Conservation (phyloP, 768 basidiomycete species). For the Austroboletus eburneus region DNA sequence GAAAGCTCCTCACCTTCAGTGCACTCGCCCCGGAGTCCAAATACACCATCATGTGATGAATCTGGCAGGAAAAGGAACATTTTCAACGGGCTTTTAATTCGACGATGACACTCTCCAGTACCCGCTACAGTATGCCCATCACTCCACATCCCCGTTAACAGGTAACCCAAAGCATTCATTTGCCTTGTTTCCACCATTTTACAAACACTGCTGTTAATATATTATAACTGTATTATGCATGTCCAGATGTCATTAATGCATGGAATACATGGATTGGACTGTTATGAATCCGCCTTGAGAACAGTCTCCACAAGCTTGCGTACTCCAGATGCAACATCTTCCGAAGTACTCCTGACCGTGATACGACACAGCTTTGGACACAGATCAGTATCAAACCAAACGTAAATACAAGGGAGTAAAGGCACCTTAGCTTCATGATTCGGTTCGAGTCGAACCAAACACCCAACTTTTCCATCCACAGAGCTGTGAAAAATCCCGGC, state of each 20-base stretch:
- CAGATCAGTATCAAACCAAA: neutral
- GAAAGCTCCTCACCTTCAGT: slow-evolving; percentile 7
- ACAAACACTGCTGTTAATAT: slow-evolving; percentile 9
- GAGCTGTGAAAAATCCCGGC: slow-evolving; percentile 97
- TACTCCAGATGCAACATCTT: slow-evolving; percentile 75
- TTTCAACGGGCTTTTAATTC: slow-evolving; percentile 37
- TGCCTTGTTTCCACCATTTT: slow-evolving; percentile 5
- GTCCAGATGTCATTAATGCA: slow-evolving; percentile 12
- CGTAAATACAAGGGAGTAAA: neutral
- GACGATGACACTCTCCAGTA: slow-evolving; percentile 28
- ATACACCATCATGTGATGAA: slow-evolving; percentile 18
- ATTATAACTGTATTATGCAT: slow-evolving; percentile 26
- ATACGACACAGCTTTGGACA: slow-evolving; percentile 74
- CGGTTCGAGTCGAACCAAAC: slow-evolving; percentile 88
- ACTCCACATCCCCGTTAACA: neutral
- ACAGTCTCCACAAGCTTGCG: slow-evolving; percentile 46
- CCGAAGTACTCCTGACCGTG: slow-evolving; percentile 93
- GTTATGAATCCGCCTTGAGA: slow-evolving; percentile 28
- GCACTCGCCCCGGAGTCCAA: slow-evolving; percentile 2
- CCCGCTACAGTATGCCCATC: neutral
- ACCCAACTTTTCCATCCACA: slow-evolving; percentile 91
- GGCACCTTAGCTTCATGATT: slow-evolving; percentile 91
- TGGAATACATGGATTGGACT: neutral
- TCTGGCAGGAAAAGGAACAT: slow-evolving; percentile 33
- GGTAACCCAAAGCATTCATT: neutral